Base-by-base conservation (phyloP, 2,329 filamentous ascomycete genomes). In the Ophioceras dolichostomum region DNA sequence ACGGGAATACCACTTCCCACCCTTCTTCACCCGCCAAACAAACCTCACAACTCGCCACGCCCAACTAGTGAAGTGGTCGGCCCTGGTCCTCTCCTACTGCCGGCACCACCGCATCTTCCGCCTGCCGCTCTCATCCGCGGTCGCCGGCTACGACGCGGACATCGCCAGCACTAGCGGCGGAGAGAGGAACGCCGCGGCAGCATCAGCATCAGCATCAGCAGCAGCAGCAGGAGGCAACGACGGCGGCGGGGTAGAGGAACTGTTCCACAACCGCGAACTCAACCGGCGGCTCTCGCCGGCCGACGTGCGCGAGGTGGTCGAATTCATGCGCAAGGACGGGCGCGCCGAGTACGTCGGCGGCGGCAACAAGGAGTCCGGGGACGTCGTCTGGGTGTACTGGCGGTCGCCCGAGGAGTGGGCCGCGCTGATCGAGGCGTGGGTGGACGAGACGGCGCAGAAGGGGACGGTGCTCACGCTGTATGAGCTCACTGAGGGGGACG, bases 321-420 rank as follows among this genome's bases (percentile, higher is more conserved):
- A 73, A 28, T 70, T 67, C 42, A 72, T 83, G 68, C 61, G 63
- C 43, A 64, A 60, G 44, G 68, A 79, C 36, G 73, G 73, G 0
- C 56, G 73, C 19, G 75, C 70, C 3, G 83, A 95, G 61, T 86
- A 77, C 65, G 63, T 84, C 16, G 39, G 41, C 28, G 49, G 45
- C 10, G 44, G 50, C 27, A 40, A 43, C 40, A 28, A 36, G 56
- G 47, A 47, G 47, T 59, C 67, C 29, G 67, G 66, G 29, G 68
- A 75, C 30, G 62, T 75, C 10, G 76, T 70, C 14, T 89, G 79
- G 69, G 63, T 95, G 3, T 94, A 79, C 62, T 96, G 89, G 89
- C 73, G 75, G 44, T 82, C 76, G 50, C 80, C 83, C 0, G 85
- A 93, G 53, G 89, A 96, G 62, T 98, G 91, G 89, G 91, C 87